Percentiles rank a stretch among this genome's conserved stretches.
These are phyloP conservation scores for Arthromyces matolae DNA, from an alignment of 768 basidiomycete species.

Conservation along the genomic window DNA sequence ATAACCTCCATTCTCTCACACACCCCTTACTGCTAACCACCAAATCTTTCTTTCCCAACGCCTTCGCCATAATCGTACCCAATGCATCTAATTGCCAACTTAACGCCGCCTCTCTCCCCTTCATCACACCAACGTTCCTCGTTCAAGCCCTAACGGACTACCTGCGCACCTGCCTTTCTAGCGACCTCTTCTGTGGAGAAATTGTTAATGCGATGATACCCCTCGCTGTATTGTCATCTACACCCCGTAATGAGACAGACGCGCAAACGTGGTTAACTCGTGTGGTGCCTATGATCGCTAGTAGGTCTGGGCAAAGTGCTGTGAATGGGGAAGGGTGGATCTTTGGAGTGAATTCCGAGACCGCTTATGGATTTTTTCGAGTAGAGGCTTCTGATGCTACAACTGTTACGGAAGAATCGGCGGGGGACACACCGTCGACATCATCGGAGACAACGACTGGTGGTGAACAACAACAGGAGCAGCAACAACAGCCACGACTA, in stretches of 20 bases:
- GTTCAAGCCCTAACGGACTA: conserved; percentile 21
- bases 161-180: neutral
- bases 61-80: conserved; percentile 16
- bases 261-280: no score
- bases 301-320: neutral
- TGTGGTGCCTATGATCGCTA: conserved; percentile 15
- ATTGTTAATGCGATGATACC: no score
- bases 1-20: conserved; percentile 23
- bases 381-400: neutral
- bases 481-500: no score
- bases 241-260: conserved; percentile 12
- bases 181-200: neutral
- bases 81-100: neutral
- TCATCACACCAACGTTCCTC: conserved; percentile 24
- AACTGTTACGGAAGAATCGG: no score
- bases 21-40: conserved; percentile 23
- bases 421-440: no score
- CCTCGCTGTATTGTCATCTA: conserved; percentile 15
- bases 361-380: neutral
- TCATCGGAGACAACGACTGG: no score
- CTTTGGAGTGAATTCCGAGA: conserved; percentile 9
- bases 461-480: no score
- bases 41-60: conserved; percentile 5
- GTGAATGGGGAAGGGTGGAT: conserved; percentile 17
- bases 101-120: conserved; percentile 17